phyloP scores from a whole-genome alignment of 2,329 filamentous ascomycete species.

The Exophiala alcalophila region DNA sequence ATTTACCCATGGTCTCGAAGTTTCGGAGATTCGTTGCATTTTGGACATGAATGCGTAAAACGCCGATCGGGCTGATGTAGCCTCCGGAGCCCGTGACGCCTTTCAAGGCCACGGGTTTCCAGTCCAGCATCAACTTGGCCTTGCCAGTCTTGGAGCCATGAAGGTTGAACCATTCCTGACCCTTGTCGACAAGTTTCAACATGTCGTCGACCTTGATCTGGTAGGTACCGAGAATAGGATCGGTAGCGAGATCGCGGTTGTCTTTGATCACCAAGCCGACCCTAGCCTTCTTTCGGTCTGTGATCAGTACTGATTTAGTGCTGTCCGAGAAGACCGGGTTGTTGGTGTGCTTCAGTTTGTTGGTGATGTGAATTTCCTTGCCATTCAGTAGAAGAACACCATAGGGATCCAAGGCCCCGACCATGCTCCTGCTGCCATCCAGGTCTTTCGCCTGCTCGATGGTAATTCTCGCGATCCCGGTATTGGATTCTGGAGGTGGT shows the following conservation, averaged over 20 bases:
- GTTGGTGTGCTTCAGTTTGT: conserved; percentile 94
- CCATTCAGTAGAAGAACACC: conserved; percentile 84
- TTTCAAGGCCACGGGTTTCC: conserved; percentile 88
- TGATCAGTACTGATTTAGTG: conserved; percentile 91
- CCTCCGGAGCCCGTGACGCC: conserved; percentile 77
- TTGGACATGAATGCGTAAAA: conserved; percentile 91
- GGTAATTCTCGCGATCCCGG: conserved; percentile 89
- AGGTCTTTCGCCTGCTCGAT: conserved; percentile 96
- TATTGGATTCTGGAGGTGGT: conserved; percentile 82
- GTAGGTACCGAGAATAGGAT: conserved; percentile 85
- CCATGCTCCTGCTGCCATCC: conserved; percentile 84
- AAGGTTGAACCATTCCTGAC: conserved; percentile 94
- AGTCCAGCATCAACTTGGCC: conserved; percentile 85
- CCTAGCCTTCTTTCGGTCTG: conserved; percentile 84
- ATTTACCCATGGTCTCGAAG: conserved; percentile 92
- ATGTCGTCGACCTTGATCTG: conserved; percentile 95
- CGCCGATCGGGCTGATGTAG: conserved; percentile 89
- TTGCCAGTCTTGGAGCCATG: conserved; percentile 76
- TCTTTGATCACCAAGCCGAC: conserved; percentile 93
- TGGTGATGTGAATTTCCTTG: conserved; percentile 83
- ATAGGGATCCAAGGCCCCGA: conserved; percentile 89
- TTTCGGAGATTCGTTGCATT: conserved; percentile 81
- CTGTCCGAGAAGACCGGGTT: conserved; percentile 95
- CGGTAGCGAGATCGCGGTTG: conserved; percentile 77
- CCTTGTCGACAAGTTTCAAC: conserved; percentile 83